A percentile compares a stretch with the other conserved stretches of the same genome.
Evolutionary conservation across 495 filamentous ascomycete species (phyloP).

Genomic region (Penicillium psychrofluorescens): DNA sequence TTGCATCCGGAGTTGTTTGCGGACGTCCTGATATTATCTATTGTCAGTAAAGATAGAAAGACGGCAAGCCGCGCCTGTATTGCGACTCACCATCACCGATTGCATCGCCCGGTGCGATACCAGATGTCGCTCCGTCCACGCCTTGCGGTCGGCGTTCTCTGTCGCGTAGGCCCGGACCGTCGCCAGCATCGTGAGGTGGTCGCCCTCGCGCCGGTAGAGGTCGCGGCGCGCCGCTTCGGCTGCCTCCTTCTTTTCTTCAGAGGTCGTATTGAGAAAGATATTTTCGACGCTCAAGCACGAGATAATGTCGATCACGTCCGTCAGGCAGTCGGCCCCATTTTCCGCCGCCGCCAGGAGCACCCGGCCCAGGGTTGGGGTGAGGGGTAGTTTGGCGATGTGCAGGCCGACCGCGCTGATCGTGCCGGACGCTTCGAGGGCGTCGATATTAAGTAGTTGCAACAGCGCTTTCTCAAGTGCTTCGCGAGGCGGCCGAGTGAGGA

Average conservation of each 20-base stretch:
- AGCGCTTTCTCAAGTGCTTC: slow-evolving; percentile 80
- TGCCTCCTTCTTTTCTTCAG: slow-evolving; percentile 75
- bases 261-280: slow-evolving; percentile 71
- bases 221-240: slow-evolving; percentile 66
- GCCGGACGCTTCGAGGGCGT: slow-evolving; percentile 66
- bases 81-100: slow-evolving; percentile 53
- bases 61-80: slow-evolving; percentile 3
- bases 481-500: slow-evolving; percentile 72
- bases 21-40: slow-evolving; percentile 52
- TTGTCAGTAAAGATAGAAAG: not conserved
- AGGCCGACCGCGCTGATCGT: slow-evolving; percentile 65
- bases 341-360: slow-evolving; percentile 76
- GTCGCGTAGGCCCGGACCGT: slow-evolving; percentile 75
- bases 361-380: slow-evolving; percentile 73
- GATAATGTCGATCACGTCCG: slow-evolving; percentile 87
- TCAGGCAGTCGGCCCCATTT: slow-evolving; percentile 58
- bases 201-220: slow-evolving; percentile 75
- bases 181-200: slow-evolving; percentile 78
- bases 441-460: slow-evolving; percentile 68
- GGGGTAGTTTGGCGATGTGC: slow-evolving; percentile 74
- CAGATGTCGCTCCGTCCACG: slow-evolving; percentile 72
- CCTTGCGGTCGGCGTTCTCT: slow-evolving; percentile 64
- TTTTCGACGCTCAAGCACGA: slow-evolving; percentile 83
- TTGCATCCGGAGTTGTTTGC: slow-evolving; percentile 74
- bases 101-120: slow-evolving; percentile 81